Evolutionary conservation across 352 stramenopile genomes (phyloP).

Genomic region (Globisporangium irregulare): DNA sequence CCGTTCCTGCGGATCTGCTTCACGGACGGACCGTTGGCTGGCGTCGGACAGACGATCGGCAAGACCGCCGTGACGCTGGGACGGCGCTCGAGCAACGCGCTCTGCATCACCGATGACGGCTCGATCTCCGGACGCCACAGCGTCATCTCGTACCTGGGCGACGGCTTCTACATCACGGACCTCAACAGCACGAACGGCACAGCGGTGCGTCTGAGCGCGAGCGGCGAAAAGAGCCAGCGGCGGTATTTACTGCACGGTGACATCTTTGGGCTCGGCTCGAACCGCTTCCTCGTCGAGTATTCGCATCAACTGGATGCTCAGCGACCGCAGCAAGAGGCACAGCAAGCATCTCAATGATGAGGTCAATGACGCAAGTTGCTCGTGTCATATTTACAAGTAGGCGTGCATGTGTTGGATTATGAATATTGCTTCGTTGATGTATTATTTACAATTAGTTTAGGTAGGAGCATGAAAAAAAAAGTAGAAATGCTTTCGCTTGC

Average conservation of each 20-base stretch:
- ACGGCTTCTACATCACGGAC: slow-evolving; percentile 85
- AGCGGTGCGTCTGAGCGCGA: slow-evolving; percentile 64
- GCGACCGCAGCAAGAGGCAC: not conserved
- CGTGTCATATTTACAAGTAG: not conserved
- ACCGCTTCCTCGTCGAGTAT: slow-evolving; percentile 83
- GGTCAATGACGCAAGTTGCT: not conserved
- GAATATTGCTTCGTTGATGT: not conserved
- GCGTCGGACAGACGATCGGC: slow-evolving; percentile 74
- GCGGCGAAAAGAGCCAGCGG: slow-evolving; percentile 50
- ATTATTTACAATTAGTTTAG: not conserved
- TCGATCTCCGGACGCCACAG: slow-evolving; percentile 78
- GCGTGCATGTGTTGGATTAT: not conserved
- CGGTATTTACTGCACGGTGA: slow-evolving; percentile 73
- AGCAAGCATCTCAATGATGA: not conserved
- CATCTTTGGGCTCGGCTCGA: slow-evolving; percentile 81
- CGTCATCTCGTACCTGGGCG: slow-evolving; percentile 66
- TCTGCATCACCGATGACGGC: slow-evolving; percentile 81
- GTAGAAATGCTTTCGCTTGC: not conserved
- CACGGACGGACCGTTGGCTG: slow-evolving; percentile 66
- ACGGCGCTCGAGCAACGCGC: slow-evolving; percentile 64
- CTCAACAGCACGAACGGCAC: slow-evolving; percentile 82
- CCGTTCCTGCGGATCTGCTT: slow-evolving; percentile 79
- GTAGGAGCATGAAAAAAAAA: not conserved
- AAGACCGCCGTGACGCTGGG: slow-evolving; percentile 73
- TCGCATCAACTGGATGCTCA: slow-evolving; percentile 49